A percentile compares a stretch with the other conserved stretches of the same genome.
These are phyloP conservation scores for Trichaptum fuscoviolaceum DNA, from an alignment of 768 basidiomycete species.

Conservation along the genomic window DNA sequence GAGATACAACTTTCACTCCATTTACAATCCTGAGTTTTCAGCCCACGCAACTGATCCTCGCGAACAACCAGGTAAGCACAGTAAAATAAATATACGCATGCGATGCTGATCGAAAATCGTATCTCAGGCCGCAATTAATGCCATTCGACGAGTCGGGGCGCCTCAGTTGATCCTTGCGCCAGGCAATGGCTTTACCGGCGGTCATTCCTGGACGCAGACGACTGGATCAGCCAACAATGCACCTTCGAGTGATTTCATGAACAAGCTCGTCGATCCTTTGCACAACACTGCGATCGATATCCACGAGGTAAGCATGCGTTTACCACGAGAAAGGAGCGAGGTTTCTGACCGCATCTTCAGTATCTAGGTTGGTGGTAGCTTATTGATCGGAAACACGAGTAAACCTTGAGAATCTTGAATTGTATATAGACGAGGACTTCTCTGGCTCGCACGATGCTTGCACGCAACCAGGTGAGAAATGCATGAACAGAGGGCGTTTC, in stretches of 20 bases:
- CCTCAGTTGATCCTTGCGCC: conserved; percentile 40
- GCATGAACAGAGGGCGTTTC: background rate
- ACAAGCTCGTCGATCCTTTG: conserved; percentile 34
- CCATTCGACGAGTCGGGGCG: conserved; percentile 35
- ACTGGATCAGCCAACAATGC: conserved; percentile 18
- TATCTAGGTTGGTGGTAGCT: conserved; percentile 19
- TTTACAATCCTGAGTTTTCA: conserved; percentile 12
- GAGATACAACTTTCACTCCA: background rate
- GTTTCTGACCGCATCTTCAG: conserved; percentile 1
- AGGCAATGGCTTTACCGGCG: conserved; percentile 43
- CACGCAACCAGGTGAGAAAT: conserved; percentile 30
- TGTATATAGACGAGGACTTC: conserved; percentile 30
- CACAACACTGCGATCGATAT: conserved; percentile 41
- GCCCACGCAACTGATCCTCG: conserved; percentile 36
- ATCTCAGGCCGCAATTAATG: conserved; percentile 33
- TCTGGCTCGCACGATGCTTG: conserved; percentile 38
- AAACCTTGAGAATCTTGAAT: background rate
- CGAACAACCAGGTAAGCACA: conserved; percentile 30
- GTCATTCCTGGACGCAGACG: conserved; percentile 37
- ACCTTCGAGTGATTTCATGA: conserved; percentile 39
- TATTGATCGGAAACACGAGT: background rate
- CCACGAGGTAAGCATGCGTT: conserved; percentile 27
- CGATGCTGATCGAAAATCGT: background rate
- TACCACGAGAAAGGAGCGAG: background rate
- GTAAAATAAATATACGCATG: background rate